A percentile compares a stretch with the other conserved stretches of the same genome.
Conservation (phyloP, 768 basidiomycete species). For the Boletus rufocinnamomeus region DNA sequence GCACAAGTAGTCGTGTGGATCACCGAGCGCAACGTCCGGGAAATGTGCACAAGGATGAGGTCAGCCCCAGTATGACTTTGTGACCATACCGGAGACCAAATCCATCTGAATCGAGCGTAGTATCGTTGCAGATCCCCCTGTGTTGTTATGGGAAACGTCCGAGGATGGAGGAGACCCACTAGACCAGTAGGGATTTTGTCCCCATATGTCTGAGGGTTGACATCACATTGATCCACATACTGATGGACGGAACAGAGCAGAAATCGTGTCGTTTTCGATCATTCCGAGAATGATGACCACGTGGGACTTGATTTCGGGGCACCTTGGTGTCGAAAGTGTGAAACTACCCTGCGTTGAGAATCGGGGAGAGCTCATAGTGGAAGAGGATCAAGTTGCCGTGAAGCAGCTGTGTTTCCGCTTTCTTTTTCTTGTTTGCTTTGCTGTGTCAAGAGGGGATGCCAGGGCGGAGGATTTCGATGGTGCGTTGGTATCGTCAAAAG, state of each 20-base stretch:
- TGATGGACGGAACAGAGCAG: background rate
- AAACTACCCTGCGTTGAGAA: background rate
- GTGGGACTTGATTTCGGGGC: background rate
- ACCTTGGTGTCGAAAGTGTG: background rate
- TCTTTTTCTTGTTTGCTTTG: background rate
- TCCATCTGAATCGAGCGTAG: too few species aligned
- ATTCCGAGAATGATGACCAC: background rate
- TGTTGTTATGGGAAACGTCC: too few species aligned
- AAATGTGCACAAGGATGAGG: too few species aligned
- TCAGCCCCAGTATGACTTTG: too few species aligned
- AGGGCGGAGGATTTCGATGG: background rate
- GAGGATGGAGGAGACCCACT: too few species aligned
- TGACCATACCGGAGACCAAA: too few species aligned
- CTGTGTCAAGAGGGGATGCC: background rate
- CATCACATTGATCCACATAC: too few species aligned
- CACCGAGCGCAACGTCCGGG: too few species aligned
- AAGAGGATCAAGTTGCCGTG: background rate
- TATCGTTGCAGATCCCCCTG: too few species aligned
- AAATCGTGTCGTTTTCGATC: background rate
- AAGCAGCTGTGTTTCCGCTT: background rate
- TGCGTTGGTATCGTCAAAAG: background rate
- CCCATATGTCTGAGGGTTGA: too few species aligned
- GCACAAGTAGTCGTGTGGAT: too few species aligned
- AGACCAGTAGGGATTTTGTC: too few species aligned
- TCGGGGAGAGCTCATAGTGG: background rate